Percentiles rank a stretch among this genome's conserved stretches.
phyloP scores from a whole-genome alignment of 306 rosid species.

The Quercus agrifolia region DNA sequence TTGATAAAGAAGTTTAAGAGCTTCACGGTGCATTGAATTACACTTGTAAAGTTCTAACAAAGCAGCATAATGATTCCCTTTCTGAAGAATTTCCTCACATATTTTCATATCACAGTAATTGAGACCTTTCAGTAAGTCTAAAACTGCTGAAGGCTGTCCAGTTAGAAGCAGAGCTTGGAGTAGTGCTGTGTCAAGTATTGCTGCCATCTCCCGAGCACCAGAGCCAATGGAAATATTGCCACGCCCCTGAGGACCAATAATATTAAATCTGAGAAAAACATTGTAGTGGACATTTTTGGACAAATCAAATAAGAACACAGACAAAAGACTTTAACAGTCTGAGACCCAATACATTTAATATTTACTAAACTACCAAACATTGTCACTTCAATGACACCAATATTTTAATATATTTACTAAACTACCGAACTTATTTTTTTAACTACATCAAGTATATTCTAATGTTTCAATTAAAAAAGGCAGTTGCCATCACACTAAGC shows the following conservation, averaged over 20 bases:
- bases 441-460: neutral
- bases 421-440: neutral
- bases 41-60: conserved; percentile 85
- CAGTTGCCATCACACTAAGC: no score
- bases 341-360: neutral
- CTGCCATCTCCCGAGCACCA: conserved; percentile 90
- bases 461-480: no score
- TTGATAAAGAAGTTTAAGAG: conserved; percentile 81
- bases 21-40: conserved; percentile 92
- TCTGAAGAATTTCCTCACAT: conserved; percentile 78
- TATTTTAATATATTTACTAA: neutral
- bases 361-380: neutral
- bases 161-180: conserved; percentile 94
- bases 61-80: conserved; percentile 60
- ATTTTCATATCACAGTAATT: conserved; percentile 90
- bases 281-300: neutral
- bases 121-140: conserved; percentile 72
- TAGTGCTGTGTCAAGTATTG: conserved; percentile 82
- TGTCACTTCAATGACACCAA: neutral
- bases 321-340: neutral
- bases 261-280: neutral
- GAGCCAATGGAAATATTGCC: conserved; percentile 60
- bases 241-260: conserved; percentile 58
- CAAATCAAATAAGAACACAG: neutral
- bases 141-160: conserved; percentile 68